Evolutionary conservation across 2,329 filamentous ascomycete genomes (phyloP).

Genomic region (Ceratocystis diversiconidia): DNA sequence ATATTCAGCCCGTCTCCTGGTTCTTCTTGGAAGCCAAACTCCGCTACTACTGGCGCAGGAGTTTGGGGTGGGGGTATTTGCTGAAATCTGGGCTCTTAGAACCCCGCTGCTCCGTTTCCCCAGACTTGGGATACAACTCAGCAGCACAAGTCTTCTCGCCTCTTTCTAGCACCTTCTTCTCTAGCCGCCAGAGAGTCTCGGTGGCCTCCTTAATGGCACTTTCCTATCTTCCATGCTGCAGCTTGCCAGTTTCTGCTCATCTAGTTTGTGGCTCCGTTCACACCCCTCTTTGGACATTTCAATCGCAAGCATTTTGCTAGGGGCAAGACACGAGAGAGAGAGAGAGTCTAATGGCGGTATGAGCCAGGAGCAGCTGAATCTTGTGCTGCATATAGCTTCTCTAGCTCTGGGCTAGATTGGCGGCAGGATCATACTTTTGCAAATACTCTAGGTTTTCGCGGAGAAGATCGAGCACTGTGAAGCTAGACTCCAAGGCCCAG

Average conservation of each 20-base stretch:
- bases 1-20: neutral
- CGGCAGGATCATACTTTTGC: no score
- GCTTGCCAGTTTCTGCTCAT: conserved; percentile 31
- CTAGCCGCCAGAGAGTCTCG: conserved; percentile 39
- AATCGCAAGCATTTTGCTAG: no score
- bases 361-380: no score
- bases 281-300: neutral
- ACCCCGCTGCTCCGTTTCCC: neutral
- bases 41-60: neutral
- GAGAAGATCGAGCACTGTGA: no score
- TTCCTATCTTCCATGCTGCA: conserved; percentile 37
- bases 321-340: no score
- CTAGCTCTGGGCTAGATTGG: no score
- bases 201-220: conserved; percentile 39
- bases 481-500: no score
- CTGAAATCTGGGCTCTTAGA: no score
- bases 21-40: neutral
- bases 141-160: conserved; percentile 52
- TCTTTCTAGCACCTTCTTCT: conserved; percentile 38
- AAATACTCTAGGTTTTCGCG: no score
- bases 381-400: no score
- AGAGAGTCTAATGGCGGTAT: no score
- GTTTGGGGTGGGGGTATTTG: no score
- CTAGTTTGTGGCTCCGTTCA: conserved; percentile 24
- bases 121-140: conserved; percentile 45